Evolutionary conservation across 163 green algal genomes (phyloP), one percentile per base, ranked within the genome.

Genomic region (Picocystis sp.): DNA sequence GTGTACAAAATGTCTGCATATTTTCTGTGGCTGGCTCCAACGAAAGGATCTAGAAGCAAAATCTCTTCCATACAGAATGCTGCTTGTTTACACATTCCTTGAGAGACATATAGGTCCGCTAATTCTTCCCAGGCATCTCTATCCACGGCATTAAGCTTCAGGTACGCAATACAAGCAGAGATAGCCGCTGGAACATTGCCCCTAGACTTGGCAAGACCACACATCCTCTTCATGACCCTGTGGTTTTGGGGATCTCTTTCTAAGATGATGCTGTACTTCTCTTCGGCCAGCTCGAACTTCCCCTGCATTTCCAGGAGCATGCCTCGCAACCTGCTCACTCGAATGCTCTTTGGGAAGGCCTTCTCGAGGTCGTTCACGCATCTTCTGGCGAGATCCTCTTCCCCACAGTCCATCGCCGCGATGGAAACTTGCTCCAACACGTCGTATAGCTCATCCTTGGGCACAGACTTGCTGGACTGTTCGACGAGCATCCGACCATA

Each of bases 1-100:
- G 59, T 63, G 41, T 66, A 66, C 38, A 66, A 49, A 3, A 53
- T 22, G 19, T 66, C 59, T 42, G 59, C 59, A 38, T 38, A 38
- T 38, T 38, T 38, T 38, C 29, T 38, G 5, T 38, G 29, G 8
- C 29, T 38, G 5, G 29, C 29, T 38, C 29, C 29, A 5, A 38
- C 29, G 8, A 38, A 38, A 38, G 29, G 29, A 38, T 38, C 29
- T 12, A 38, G 29, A 5, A 38, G 29, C 29, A 38, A 38, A 8
- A 38, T 38, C 29, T 38, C 29, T 38, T 38, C 29, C 29, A 38
- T 38, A 8, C 29, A 38, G 8, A 12, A 38, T 38, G 29, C 29
- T 38, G 29, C 29, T 38, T 38, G 29, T 38, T 38, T 38, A 8
- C 29, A 38, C 29, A 38, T 38, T 38, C 29, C 29, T 38, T 38